These are phyloP conservation scores for Fistulifera solaris DNA, from an alignment of 108 stramenopile species.

Conservation along the genomic window DNA sequence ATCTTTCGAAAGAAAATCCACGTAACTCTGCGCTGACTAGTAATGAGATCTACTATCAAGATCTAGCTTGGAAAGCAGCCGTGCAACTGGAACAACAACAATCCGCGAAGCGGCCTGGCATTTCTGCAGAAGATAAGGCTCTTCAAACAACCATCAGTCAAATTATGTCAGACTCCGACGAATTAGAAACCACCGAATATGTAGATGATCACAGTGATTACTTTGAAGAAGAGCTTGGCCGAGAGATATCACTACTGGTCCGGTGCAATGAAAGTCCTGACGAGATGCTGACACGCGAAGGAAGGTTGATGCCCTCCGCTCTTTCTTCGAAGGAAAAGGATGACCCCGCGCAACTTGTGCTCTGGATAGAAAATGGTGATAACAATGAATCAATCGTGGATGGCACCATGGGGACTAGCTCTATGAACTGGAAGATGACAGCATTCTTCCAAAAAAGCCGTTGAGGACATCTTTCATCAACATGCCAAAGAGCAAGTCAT, in stretches of 20 bases:
- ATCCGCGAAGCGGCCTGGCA: neutral
- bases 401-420: slow-evolving; percentile 9
- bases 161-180: slow-evolving; percentile 15
- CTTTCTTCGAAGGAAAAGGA: slow-evolving; percentile 18
- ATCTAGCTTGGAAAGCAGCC: slow-evolving; percentile 14
- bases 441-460: slow-evolving; percentile 43
- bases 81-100: neutral
- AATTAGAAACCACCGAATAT: neutral
- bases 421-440: slow-evolving; percentile 13
- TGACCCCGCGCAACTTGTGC: slow-evolving; percentile 32
- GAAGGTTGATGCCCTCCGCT: slow-evolving; percentile 37
- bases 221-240: slow-evolving; percentile 32
- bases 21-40: slow-evolving; percentile 7
- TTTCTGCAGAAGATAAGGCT: slow-evolving; percentile 30
- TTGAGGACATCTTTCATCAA: slow-evolving; percentile 42
- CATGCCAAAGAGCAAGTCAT: slow-evolving; percentile 31
- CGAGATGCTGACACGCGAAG: slow-evolving; percentile 42
- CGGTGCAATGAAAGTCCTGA: slow-evolving; percentile 65
- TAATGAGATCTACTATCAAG: slow-evolving; percentile 9
- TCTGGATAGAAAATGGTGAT: slow-evolving; percentile 4
- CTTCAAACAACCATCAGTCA: slow-evolving; percentile 23
- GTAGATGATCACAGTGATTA: neutral
- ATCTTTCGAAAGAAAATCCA: slow-evolving; percentile 15
- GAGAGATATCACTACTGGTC: slow-evolving; percentile 61
- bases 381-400: too few species aligned